Percentiles rank a stretch among this genome's conserved stretches.
Conservation (phyloP, 768 basidiomycete genomes). For the Auriculariales sp. region DNA sequence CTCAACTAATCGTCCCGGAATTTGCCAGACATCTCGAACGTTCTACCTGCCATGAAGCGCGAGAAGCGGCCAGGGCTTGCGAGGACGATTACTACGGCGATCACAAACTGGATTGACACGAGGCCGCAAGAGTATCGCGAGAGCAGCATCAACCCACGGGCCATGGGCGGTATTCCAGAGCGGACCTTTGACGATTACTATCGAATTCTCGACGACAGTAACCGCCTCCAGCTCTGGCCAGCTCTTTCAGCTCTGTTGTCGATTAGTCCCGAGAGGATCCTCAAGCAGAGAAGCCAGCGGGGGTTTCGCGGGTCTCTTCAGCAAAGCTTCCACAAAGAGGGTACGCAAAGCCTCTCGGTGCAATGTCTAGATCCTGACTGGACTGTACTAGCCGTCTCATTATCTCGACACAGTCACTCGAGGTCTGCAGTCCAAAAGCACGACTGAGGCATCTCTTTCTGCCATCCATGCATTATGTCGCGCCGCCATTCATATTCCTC, state of each 20-base stretch:
- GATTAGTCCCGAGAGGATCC: constrained; percentile 64
- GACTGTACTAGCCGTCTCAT: background rate
- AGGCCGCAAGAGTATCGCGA: constrained; percentile 71
- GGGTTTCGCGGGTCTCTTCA: background rate
- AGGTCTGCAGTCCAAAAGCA: background rate
- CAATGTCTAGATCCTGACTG: too few species aligned
- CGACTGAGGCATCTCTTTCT: background rate
- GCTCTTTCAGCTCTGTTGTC: constrained; percentile 61
- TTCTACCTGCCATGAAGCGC: too few species aligned
- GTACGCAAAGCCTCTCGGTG: background rate
- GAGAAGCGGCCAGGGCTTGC: constrained; percentile 63
- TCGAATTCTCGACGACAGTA: constrained; percentile 16
- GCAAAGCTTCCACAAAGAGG: background rate
- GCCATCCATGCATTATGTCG: constrained; percentile 31
- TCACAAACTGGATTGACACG: constrained; percentile 84
- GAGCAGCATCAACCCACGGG: constrained; percentile 41
- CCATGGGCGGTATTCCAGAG: constrained; percentile 70
- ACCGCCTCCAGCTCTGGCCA: constrained; percentile 56
- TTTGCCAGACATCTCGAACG: constrained; percentile 62
- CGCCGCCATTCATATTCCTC: constrained; percentile 40
- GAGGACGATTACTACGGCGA: constrained; percentile 52
- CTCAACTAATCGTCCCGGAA: too few species aligned
- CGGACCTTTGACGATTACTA: constrained; percentile 77
- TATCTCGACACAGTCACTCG: background rate
- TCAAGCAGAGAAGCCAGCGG: constrained; percentile 17